phyloP scores from a whole-genome alignment of 805 yeast genomes.

The Lipomyces mesembrius region DNA sequence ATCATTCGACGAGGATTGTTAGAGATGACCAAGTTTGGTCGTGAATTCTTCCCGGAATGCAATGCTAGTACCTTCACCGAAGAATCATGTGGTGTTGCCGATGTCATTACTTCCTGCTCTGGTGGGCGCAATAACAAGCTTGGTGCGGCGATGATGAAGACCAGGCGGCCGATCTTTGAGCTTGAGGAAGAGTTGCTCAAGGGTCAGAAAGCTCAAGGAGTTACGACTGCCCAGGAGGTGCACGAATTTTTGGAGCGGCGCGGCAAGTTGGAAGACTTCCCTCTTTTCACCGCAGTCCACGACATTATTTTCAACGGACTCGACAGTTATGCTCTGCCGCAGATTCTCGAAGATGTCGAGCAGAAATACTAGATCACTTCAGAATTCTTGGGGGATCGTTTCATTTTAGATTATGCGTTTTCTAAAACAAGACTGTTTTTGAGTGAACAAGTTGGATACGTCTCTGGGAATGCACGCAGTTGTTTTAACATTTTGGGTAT shows the following conservation, averaged over 20 bases:
- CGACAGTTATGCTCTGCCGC: slow-evolving; percentile 33
- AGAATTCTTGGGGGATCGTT: not conserved
- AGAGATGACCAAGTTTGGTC: slow-evolving; percentile 87
- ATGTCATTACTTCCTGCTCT: slow-evolving; percentile 93
- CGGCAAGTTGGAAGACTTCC: slow-evolving; percentile 69
- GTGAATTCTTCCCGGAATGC: slow-evolving; percentile 70
- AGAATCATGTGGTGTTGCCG: slow-evolving; percentile 98
- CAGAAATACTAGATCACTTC: not conserved
- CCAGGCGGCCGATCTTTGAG: slow-evolving; percentile 69
- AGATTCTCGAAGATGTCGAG: slow-evolving; percentile 29
- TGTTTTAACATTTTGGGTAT: not conserved
- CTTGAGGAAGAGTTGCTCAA: slow-evolving; percentile 85
- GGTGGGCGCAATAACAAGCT: slow-evolving; percentile 97
- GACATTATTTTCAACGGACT: slow-evolving; percentile 77
- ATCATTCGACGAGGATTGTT: slow-evolving; percentile 93
- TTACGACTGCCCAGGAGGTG: slow-evolving; percentile 87
- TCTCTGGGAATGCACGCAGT: not conserved
- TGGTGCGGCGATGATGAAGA: slow-evolving; percentile 46
- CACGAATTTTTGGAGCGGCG: slow-evolving; percentile 72
- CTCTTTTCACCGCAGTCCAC: slow-evolving; percentile 79
- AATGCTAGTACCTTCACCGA: slow-evolving; percentile 83
- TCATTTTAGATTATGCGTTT: not conserved
- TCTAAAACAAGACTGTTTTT: not conserved
- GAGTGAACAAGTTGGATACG: not conserved
- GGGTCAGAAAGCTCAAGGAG: slow-evolving; percentile 97